Conservation (phyloP, 805 yeast genomes). For the Cyberlindnera americana region DNA sequence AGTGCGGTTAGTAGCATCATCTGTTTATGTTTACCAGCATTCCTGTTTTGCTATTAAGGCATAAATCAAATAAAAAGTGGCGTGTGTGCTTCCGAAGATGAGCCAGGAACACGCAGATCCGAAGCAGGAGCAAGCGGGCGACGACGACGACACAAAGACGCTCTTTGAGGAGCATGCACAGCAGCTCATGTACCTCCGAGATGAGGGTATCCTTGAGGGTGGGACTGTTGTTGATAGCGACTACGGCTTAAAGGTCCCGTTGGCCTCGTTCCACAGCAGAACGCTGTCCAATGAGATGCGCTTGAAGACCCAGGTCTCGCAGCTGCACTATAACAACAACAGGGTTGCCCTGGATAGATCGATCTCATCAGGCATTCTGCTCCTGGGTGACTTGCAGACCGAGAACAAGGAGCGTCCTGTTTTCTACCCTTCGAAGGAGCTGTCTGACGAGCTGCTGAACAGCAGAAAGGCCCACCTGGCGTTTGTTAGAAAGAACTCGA, state of each 20-base stretch:
- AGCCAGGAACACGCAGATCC: constrained; percentile 9
- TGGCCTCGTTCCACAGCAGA: constrained; percentile 16
- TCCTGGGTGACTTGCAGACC: constrained; percentile 45
- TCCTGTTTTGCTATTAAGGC: too few species aligned
- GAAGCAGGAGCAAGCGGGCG: constrained; percentile 1
- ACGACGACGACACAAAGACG: constrained; percentile 19
- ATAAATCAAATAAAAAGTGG: too few species aligned
- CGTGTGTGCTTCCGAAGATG: too few species aligned
- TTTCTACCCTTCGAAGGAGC: constrained; percentile 50
- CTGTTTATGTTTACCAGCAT: too few species aligned
- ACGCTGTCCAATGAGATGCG: constrained; percentile 31
- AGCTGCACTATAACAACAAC: constrained; percentile 73
- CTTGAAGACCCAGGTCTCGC: constrained; percentile 59
- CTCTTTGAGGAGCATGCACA: constrained; percentile 21
- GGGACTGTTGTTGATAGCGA: constrained; percentile 27
- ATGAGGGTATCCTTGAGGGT: constrained; percentile 27
- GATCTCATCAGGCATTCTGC: constrained; percentile 48
- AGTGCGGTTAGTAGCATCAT: background rate
- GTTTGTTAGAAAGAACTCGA: constrained; percentile 41
- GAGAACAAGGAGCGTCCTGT: constrained; percentile 64
- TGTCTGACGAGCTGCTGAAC: constrained; percentile 34
- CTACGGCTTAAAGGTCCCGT: constrained; percentile 8
- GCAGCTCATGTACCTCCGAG: constrained; percentile 23
- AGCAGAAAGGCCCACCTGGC: constrained; percentile 52
- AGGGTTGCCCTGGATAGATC: constrained; percentile 60